These are phyloP conservation scores for Thielaviopsis punctulata DNA, from an alignment of 2,329 filamentous ascomycete genomes.

Conservation along the genomic window DNA sequence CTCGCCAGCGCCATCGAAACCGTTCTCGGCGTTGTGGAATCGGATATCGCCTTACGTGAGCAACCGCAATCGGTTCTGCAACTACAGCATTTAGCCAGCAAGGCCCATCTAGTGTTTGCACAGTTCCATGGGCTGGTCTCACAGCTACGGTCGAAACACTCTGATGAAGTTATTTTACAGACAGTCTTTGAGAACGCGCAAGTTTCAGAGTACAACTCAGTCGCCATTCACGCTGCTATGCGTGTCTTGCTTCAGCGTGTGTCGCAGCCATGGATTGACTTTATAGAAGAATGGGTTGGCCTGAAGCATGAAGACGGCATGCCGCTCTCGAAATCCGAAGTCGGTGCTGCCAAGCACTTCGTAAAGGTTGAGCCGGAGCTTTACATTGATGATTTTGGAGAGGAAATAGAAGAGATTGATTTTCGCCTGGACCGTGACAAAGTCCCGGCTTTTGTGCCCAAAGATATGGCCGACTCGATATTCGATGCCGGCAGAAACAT, in stretches of 20 bases:
- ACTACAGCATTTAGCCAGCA: constrained; percentile 32
- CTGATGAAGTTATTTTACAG: constrained; percentile 46
- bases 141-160: constrained; percentile 24
- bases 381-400: constrained; percentile 40
- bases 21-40: constrained; percentile 31
- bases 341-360: constrained; percentile 36
- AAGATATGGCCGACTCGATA: constrained; percentile 51
- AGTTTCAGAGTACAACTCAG: constrained; percentile 44
- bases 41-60: constrained; percentile 28
- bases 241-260: constrained; percentile 48
- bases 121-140: constrained; percentile 35
- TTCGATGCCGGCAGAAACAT: constrained; percentile 68
- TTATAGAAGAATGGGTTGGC: constrained; percentile 60
- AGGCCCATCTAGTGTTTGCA: constrained; percentile 29
- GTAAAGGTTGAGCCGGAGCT: constrained; percentile 38
- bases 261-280: constrained; percentile 47
- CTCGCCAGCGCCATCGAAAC: constrained; percentile 32
- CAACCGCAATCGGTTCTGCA: constrained; percentile 32
- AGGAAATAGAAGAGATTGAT: constrained; percentile 38
- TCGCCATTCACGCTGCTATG: constrained; percentile 44
- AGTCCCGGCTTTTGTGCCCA: constrained; percentile 55
- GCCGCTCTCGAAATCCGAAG: constrained; percentile 29
- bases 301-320: constrained; percentile 40
- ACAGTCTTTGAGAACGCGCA: constrained; percentile 44
- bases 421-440: constrained; percentile 45